Base-by-base conservation (phyloP, 2,329 filamentous ascomycete species). In the Epichloe scottii region DNA sequence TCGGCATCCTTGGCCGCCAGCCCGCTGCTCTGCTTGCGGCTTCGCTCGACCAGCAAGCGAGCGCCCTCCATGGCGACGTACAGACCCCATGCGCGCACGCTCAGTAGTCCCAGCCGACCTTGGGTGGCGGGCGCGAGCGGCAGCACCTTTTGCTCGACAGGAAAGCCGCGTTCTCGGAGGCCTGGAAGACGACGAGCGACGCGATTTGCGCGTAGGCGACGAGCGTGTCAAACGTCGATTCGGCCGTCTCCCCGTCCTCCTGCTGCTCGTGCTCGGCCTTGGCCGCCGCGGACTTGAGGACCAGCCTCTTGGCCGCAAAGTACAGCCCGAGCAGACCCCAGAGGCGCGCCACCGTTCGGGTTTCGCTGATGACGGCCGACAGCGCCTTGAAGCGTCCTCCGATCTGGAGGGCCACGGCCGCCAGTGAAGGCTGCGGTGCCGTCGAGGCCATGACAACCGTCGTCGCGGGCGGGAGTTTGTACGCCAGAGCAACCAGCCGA, bases 101-200 rank as follows among this genome's bases (percentile, higher is more conserved):
- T 89, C 81, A 84, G 87, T 17, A 82, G 65, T 67, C 78, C 84
- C 63, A 84, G 82, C 57, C 70, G 73, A 30, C 66, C 75, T 63
- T 86, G 77, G 46, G 76, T 76, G 46, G 76, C 73, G 14, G 75
- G 71, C 5, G 68, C 67, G 68, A 79, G 75, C 15, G 69, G 73
- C 48, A 95, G 63, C 3, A 94, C 78, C 19, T 84, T 83, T 89
- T 89, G 54, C 74, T 73, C 3, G 82, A 76, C 38, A 97, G 76
- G 70, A 85, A 95, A 15, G 85, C 85, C 39, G 78, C 76, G 68
- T 95, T 96, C 72, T 98, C 93, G 40, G 91, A 74, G 1, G 79
- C 69, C 68, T 96, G 89, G 71, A 86, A 95, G 10, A 71, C 63
- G 10, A 85, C 68, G 65, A 86, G 85, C 11, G 80, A 74, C 11